A percentile compares a stretch with the other conserved stretches of the same genome.
phyloP scores from a whole-genome alignment of 768 basidiomycete genomes.

The Lactifluus volemus region DNA sequence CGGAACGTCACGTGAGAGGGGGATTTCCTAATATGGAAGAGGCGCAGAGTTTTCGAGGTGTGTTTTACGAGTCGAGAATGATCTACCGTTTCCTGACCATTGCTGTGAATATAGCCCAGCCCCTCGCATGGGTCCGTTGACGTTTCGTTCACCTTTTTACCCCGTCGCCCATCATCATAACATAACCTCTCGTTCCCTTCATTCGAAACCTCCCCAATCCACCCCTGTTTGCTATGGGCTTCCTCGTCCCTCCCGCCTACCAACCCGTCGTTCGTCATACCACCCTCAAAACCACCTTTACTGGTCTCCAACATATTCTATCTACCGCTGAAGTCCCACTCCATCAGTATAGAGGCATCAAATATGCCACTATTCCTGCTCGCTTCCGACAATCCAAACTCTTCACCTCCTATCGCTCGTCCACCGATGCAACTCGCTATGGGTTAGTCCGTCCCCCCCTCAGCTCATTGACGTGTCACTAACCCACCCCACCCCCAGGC shows the following conservation, averaged over 20 bases:
- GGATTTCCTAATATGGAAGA: slow-evolving; percentile 5
- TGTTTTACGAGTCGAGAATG: background rate
- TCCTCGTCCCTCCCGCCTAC: slow-evolving; percentile 12
- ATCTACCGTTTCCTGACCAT: background rate
- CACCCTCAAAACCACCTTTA: slow-evolving; percentile 54
- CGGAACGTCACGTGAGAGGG: background rate
- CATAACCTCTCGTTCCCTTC: background rate
- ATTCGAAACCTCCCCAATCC: background rate
- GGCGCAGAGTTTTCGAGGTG: background rate
- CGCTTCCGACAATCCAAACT: slow-evolving; percentile 70
- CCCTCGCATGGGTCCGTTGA: background rate
- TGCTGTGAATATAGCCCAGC: background rate
- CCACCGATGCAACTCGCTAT: slow-evolving; percentile 54
- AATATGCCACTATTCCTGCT: slow-evolving; percentile 64
- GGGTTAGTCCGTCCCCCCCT: slow-evolving; percentile 41
- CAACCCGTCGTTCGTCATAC: slow-evolving; percentile 39
- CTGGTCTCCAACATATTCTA: slow-evolving; percentile 50
- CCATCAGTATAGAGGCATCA: slow-evolving; percentile 70
- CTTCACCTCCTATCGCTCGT: slow-evolving; percentile 44
- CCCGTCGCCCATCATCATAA: background rate
- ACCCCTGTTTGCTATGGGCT: slow-evolving; percentile 10
- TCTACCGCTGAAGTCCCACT: slow-evolving; percentile 49
- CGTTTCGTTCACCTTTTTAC: background rate
- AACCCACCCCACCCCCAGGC: slow-evolving; percentile 32
- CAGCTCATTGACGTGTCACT: background rate